Percentiles rank a stretch among this genome's conserved stretches.
phyloP scores from a whole-genome alignment of 2,329 filamentous ascomycete genomes.

The Camillea tinctor region DNA sequence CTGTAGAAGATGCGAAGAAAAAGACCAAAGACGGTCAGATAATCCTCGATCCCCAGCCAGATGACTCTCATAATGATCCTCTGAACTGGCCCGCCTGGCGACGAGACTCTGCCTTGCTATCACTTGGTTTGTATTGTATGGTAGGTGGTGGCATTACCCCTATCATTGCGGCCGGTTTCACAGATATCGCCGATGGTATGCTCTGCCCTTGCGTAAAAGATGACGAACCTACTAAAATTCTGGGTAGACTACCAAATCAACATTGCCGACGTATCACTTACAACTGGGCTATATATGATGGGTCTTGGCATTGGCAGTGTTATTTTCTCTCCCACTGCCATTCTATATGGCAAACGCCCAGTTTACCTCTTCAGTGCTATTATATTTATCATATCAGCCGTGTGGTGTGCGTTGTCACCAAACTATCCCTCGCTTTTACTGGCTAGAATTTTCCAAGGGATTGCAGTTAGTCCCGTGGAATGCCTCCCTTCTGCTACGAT shows the following conservation, averaged over 20 bases:
- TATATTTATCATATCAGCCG: slow-evolving; percentile 71
- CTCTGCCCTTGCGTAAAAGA: neutral
- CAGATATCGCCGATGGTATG: slow-evolving; percentile 62
- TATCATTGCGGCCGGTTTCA: slow-evolving; percentile 85
- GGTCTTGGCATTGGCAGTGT: slow-evolving; percentile 84
- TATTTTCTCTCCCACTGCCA: slow-evolving; percentile 84
- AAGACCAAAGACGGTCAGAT: slow-evolving; percentile 78
- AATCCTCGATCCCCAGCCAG: slow-evolving; percentile 87
- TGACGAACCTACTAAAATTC: too few relatives aligned
- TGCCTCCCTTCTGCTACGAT: slow-evolving; percentile 92
- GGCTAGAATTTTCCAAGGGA: slow-evolving; percentile 82
- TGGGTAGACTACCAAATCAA: slow-evolving; percentile 56
- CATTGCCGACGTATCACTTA: slow-evolving; percentile 74
- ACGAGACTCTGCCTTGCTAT: slow-evolving; percentile 75
- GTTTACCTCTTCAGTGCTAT: slow-evolving; percentile 79
- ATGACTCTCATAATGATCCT: slow-evolving; percentile 86
- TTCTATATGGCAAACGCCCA: slow-evolving; percentile 84
- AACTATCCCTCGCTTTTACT: slow-evolving; percentile 76
- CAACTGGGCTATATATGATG: slow-evolving; percentile 72
- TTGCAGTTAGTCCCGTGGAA: slow-evolving; percentile 87
- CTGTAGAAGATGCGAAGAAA: slow-evolving; percentile 57
- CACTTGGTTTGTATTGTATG: slow-evolving; percentile 89
- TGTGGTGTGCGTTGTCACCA: slow-evolving; percentile 87
- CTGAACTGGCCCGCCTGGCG: slow-evolving; percentile 87
- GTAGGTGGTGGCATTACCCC: slow-evolving; percentile 91